phyloP scores from a whole-genome alignment of 1,284 basidiomycete genomes.

The Flammula alnicola region DNA sequence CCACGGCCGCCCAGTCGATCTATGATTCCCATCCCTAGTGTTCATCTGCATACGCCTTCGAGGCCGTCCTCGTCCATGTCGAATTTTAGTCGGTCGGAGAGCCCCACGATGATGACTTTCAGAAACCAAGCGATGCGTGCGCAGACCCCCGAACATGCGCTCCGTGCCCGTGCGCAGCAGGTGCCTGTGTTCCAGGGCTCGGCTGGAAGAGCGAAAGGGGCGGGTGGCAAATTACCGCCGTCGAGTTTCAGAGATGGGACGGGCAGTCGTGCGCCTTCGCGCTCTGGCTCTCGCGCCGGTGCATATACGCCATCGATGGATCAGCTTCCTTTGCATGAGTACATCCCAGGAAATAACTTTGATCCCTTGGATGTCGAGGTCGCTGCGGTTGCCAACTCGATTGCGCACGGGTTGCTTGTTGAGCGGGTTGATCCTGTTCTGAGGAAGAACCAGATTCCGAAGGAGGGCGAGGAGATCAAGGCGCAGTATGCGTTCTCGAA shows the following conservation, averaged over 20 bases:
- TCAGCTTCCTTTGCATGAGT: constrained; percentile 56
- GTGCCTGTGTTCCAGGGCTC: constrained; percentile 55
- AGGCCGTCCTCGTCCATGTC: constrained; percentile 76
- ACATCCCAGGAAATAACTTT: constrained; percentile 68
- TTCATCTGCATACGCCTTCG: constrained; percentile 72
- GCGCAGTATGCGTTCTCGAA: constrained; percentile 85
- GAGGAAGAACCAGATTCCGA: constrained; percentile 53
- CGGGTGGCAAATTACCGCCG: constrained; percentile 55
- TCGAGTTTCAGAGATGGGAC: constrained; percentile 74
- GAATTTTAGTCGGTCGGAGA: constrained; percentile 57
- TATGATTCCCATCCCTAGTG: constrained; percentile 77
- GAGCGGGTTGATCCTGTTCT: constrained; percentile 82
- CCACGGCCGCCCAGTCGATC: constrained; percentile 81
- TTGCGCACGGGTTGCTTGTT: constrained; percentile 75
- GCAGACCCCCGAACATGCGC: constrained; percentile 69
- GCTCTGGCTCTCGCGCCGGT: constrained; percentile 68
- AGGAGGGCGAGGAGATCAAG: constrained; percentile 77
- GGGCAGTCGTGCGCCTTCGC: constrained; percentile 58
- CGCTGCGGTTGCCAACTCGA: constrained; percentile 73
- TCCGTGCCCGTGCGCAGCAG: constrained; percentile 60
- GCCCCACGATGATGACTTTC: constrained; percentile 51
- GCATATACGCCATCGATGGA: constrained; percentile 63
- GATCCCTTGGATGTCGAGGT: constrained; percentile 87
- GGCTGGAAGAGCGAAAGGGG: constrained; percentile 40
- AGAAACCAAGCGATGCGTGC: constrained; percentile 36